Base-by-base conservation (phyloP, 75 land plant species). In the Larix kaempferi region DNA sequence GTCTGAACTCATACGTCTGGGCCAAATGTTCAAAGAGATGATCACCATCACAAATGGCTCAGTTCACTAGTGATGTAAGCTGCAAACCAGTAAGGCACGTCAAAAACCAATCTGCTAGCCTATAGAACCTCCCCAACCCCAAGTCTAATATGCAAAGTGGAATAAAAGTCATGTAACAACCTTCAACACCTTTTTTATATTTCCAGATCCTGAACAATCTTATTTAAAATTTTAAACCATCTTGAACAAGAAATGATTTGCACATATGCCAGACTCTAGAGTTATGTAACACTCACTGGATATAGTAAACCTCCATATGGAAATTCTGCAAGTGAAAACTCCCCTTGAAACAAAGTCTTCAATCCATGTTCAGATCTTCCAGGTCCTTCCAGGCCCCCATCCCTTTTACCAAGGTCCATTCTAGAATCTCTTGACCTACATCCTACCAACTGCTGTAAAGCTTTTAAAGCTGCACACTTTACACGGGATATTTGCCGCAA, bases 281-380 rank as follows among this genome's bases (percentile, higher is more conserved):
- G 39, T 13, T 67, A 33, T 21, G 21, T 37, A 21, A 67, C 41
- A 60, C 81, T 66, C 93, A 97, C 99, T 85, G 88, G 69, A 78
- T 86, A 79, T n/a, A 97, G 64, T 77, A 97, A 79, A 77, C 94
- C 85, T 59, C 98, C 94, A 78, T 69, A 63, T 55, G 99, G 99
- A 83, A 87, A 97, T 75, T 97, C 93, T 59, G 99, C 99, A 64
- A 97, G 86, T 61, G 99, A 97, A 56, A 87, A 87, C 59, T 89
- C 88, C 56, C 87, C 93, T 44, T 81, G 77, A 39, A 92, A 83
- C 67, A 97, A 75, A 52, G 78, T 79, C 61, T 78, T 69, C 54
- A 88, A 56, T 58, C 59, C 59, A 59, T 65, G 71, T 39, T 74
- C 82, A 25, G 56, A 56, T 44, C 21, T 54, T 35, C 73, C 57